Evolutionary conservation across 768 basidiomycete genomes (phyloP).

Genomic region (Paxillus rubicundulus): DNA sequence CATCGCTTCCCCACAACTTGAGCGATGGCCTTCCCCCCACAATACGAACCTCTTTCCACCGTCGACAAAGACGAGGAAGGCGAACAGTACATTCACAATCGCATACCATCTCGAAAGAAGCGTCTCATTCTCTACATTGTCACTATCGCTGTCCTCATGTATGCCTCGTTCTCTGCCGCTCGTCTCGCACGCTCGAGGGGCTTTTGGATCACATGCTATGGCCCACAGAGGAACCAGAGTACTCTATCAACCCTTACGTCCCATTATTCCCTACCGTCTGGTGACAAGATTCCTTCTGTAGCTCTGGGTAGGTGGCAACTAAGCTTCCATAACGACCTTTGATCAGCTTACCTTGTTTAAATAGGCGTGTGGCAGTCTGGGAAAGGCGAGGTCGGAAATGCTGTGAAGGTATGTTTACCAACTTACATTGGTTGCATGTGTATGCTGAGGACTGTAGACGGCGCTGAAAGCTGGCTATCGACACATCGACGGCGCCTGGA

Average conservation of each 20-base stretch:
- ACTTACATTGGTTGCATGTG: no score
- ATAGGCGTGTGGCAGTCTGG: slow-evolving; percentile 64
- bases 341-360: slow-evolving; percentile 2
- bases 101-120: slow-evolving; percentile 15
- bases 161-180: slow-evolving; percentile 14
- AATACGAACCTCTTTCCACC: slow-evolving; percentile 24
- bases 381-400: slow-evolving; percentile 58
- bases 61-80: slow-evolving; percentile 14
- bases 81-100: not conserved
- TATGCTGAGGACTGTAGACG: slow-evolving; percentile 33
- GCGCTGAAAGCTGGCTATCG: slow-evolving; percentile 63
- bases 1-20: not conserved
- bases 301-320: slow-evolving; percentile 49
- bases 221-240: slow-evolving; percentile 21
- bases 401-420: slow-evolving; percentile 51
- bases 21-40: slow-evolving; percentile 23
- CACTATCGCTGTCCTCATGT: slow-evolving; percentile 22
- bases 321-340: not conserved
- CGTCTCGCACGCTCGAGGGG: slow-evolving; percentile 21
- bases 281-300: slow-evolving; percentile 64
- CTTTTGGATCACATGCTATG: slow-evolving; percentile 17
- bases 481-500: slow-evolving; percentile 75
- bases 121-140: slow-evolving; percentile 21
- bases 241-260: slow-evolving; percentile 34
- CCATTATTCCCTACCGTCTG: slow-evolving; percentile 61